Conservation (phyloP, 352 stramenopile genomes). For the Phytopythium montanum region DNA sequence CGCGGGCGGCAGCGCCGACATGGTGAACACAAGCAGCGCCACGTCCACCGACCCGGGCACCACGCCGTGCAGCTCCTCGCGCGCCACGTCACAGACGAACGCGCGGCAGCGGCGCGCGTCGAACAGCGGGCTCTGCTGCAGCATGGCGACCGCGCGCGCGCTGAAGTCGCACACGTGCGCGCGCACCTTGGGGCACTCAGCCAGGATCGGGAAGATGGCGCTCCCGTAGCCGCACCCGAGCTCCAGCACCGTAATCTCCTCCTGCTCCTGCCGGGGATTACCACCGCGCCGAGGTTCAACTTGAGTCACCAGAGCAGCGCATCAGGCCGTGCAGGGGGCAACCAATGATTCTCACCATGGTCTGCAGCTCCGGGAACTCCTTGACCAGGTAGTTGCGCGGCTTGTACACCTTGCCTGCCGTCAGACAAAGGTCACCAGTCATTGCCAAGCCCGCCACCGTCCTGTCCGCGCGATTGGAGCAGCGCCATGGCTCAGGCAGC, state of each 20-base stretch:
- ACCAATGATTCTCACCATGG: constrained; percentile 14
- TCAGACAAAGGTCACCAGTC: neutral
- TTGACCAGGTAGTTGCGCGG: constrained; percentile 78
- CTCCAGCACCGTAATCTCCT: constrained; percentile 58
- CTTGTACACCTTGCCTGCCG: constrained; percentile 73
- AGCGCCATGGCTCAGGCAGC: neutral
- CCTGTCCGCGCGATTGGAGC: neutral
- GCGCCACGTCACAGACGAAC: constrained; percentile 72
- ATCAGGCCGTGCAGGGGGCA: neutral
- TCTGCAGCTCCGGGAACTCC: constrained; percentile 74
- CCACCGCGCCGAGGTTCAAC: neutral
- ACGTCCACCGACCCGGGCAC: constrained; percentile 55
- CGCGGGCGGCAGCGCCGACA: constrained; percentile 68
- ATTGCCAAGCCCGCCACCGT: neutral
- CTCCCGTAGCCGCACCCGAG: constrained; percentile 87
- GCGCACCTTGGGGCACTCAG: constrained; percentile 51
- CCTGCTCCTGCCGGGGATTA: constrained; percentile 16
- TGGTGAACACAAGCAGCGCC: constrained; percentile 81
- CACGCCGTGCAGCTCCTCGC: constrained; percentile 42
- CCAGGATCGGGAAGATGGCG: constrained; percentile 81
- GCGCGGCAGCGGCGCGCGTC: constrained; percentile 48
- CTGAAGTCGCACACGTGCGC: constrained; percentile 84
- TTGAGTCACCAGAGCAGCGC: neutral
- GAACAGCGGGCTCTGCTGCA: constrained; percentile 47
- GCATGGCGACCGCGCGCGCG: constrained; percentile 67